Conservation (phyloP, 495 filamentous ascomycete species). For the Umbilicaria muhlenbergii region DNA sequence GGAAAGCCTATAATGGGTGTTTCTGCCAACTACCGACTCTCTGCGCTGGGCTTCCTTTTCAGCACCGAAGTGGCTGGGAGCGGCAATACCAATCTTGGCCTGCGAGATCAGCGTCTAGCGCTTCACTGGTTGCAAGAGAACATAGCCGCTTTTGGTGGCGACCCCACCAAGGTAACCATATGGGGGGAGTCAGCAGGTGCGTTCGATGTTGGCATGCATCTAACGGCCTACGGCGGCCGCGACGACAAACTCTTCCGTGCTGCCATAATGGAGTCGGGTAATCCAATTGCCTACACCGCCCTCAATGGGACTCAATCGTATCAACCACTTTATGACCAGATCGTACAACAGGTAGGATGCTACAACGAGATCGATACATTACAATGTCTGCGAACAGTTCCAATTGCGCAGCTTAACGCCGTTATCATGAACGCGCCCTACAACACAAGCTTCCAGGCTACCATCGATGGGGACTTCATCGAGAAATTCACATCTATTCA, state of each 20-base stretch:
- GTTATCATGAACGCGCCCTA: conserved; percentile 22
- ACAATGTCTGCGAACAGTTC: conserved; percentile 30
- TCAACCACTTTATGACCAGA: conserved; percentile 23
- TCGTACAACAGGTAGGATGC: conserved; percentile 25
- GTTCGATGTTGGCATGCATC: conserved; percentile 19
- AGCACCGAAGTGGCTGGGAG: conserved; percentile 17
- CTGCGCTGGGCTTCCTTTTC: conserved; percentile 35
- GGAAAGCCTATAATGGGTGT: conserved; percentile 45
- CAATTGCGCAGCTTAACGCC: conserved; percentile 26
- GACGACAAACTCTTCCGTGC: conserved; percentile 28
- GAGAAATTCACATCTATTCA: conserved; percentile 20
- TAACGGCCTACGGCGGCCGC: conserved; percentile 34
- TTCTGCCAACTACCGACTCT: conserved; percentile 44
- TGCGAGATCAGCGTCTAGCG: conserved; percentile 24
- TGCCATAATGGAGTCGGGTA: conserved; percentile 33
- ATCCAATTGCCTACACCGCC: conserved; percentile 18
- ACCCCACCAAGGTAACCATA: conserved; percentile 20
- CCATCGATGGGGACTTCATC: conserved; percentile 37
- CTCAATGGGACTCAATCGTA: conserved; percentile 20
- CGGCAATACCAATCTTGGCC: conserved; percentile 15
- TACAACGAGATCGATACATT: conserved; percentile 22
- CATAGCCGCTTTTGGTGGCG: conserved; percentile 23
- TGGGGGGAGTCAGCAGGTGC: conserved; percentile 21
- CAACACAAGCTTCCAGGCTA: conserved; percentile 20
- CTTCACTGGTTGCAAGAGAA: conserved; percentile 23